Conservation (phyloP, 108 stramenopile genomes). For the Skeletonema marinoi region DNA sequence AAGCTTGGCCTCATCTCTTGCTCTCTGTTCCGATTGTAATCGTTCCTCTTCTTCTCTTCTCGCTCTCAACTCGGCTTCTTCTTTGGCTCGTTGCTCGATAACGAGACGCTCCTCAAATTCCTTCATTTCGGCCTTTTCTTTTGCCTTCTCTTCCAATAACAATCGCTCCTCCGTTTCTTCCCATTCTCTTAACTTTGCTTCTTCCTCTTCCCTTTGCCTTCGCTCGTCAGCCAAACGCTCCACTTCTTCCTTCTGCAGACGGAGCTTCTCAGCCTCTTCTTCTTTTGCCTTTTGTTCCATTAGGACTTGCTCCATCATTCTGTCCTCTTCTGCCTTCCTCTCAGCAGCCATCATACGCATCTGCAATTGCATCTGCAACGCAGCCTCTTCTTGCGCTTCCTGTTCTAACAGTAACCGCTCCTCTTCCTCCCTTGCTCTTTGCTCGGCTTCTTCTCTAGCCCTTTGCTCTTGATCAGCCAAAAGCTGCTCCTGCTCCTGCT, state of each 20-base stretch:
- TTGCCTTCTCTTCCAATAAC: neutral
- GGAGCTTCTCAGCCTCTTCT: neutral
- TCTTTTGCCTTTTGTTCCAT: neutral
- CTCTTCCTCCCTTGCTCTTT: neutral
- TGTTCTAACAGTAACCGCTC: neutral
- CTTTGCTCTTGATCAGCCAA: neutral
- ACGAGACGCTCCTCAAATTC: neutral
- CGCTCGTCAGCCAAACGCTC: neutral
- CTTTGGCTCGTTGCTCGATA: neutral
- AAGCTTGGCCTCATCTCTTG: neutral
- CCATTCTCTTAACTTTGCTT: neutral
- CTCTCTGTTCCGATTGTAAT: neutral
- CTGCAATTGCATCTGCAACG: neutral
- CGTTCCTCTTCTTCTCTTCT: neutral
- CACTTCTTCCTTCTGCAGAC: neutral
- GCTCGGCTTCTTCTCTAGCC: conserved; percentile 2
- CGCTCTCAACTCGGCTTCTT: neutral
- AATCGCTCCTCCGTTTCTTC: neutral
- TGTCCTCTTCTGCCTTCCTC: neutral
- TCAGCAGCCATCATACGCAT: neutral
- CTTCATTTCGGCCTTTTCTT: neutral
- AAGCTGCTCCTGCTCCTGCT: neutral
- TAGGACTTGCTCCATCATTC: neutral
- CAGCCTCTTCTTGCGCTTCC: neutral
- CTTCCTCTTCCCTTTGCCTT: neutral